Evolutionary conservation across 192 early-diverging fungal genomes (phyloP), one percentile per base, ranked within the genome.

Genomic region (Funneliformis mosseae): DNA sequence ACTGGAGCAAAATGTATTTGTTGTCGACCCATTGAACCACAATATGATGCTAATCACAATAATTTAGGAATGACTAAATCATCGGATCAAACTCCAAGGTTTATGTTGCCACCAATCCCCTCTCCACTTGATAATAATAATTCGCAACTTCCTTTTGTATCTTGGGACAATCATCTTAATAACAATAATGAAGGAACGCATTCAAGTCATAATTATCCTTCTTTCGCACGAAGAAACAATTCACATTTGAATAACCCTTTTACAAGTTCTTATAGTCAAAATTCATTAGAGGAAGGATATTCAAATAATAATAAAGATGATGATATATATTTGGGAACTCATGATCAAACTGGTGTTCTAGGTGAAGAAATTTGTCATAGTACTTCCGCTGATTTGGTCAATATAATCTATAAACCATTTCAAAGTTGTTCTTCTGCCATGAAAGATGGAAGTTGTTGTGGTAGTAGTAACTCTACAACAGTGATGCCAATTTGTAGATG

Each of bases 401-500:
- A 77, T 25, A 77, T 66, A 6, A 77, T 77, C 12, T 77, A 77
- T 79, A 12, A 23, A 10, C 43, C 77, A 11, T 70, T 42, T 70
- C 66, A 79, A 69, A 69, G 27, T 79, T 78, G 66, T 68, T 5
- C 42, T 39, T 39, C 77, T 7, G 16, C 66, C 10, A 50, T 69
- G 23, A 8, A 5, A 0, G 48, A 46, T 79, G 43, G 62, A 63
- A 79, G 46, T 79, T 79, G 77, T 79, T 79, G 64, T 69, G 64
- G 64, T 1, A 33, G 27, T 48, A 21, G 14, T 76, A 48, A 42
- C 7, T 18, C 10, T 23, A 8, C 59, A 76, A 39, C 59, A 9
- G 18, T 9, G 16, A 5, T 28, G n/a, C n/a, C 55, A 8, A 81
- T 83, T 14, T 86, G 85, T 74, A 82, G 82, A 10, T 86, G 85